Percentiles rank a stretch among this genome's conserved stretches.
These are phyloP conservation scores for Alternaria gansuensis DNA, from an alignment of 2,329 filamentous ascomycete genomes.

Conservation along the genomic window DNA sequence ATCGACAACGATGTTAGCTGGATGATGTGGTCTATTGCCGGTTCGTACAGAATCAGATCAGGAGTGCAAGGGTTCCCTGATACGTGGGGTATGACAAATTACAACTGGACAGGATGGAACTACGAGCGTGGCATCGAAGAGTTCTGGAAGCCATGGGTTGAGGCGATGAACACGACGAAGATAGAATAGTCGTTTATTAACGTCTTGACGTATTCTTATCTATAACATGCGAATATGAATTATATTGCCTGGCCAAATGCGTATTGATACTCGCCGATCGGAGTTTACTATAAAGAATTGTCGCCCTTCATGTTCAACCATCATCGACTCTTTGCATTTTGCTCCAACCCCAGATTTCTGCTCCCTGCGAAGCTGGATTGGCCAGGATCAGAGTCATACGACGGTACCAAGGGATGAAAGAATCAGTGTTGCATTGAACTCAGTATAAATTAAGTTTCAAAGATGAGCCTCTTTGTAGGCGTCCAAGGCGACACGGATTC, in stretches of 20 bases:
- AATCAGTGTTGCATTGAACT: no score
- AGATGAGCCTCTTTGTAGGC: no score
- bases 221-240: background rate
- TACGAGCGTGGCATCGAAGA: slow-evolving; percentile 57
- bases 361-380: no score
- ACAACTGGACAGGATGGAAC: slow-evolving; percentile 60
- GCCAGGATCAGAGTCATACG: no score
- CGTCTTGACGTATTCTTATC: background rate
- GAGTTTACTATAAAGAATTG: background rate
- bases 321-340: background rate
- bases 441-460: no score
- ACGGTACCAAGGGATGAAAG: no score
- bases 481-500: no score
- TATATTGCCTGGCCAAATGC: background rate
- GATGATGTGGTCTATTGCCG: slow-evolving; percentile 62
- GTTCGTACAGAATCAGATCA: slow-evolving; percentile 58
- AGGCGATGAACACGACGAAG: slow-evolving; percentile 50
- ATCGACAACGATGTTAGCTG: slow-evolving; percentile 58
- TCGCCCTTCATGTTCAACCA: background rate
- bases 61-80: slow-evolving; percentile 59
- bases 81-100: slow-evolving; percentile 61
- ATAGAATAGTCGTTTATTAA: slow-evolving; percentile 7
- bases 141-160: slow-evolving; percentile 63
- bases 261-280: background rate
- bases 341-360: no score